A percentile compares a stretch with the other conserved stretches of the same genome.
Evolutionary conservation across 2,329 filamentous ascomycete species (phyloP).

Genomic region (Ceratocystis ficicola): DNA sequence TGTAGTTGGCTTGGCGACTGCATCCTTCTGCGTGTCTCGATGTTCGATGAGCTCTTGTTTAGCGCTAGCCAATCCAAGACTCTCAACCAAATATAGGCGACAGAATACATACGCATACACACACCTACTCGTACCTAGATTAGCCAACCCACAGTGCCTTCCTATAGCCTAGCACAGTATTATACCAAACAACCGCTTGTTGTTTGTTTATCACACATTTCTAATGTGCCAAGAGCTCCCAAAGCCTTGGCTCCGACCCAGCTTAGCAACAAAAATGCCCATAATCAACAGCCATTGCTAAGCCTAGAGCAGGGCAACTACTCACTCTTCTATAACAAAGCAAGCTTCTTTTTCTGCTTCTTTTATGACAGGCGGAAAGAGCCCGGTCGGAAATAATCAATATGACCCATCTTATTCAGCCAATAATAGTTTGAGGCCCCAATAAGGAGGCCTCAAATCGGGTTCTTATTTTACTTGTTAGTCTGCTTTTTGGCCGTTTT

Average conservation of each 20-base stretch:
- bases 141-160: neutral
- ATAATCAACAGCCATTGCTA: neutral
- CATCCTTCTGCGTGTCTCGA: neutral
- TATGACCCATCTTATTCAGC: neutral
- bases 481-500: neutral
- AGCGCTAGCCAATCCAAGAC: neutral
- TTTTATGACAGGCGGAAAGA: constrained; percentile 5
- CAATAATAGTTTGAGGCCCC: constrained; percentile 8
- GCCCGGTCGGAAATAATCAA: constrained; percentile 4
- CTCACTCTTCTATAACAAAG: neutral
- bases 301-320: neutral
- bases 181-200: neutral
- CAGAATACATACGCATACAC: neutral
- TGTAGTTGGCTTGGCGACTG: constrained; percentile 10
- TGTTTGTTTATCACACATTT: neutral
- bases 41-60: neutral
- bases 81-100: neutral
- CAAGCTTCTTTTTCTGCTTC: neutral
- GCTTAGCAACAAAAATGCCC: neutral
- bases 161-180: neutral
- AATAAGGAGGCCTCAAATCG: constrained; percentile 8
- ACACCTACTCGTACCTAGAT: neutral
- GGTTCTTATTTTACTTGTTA: neutral
- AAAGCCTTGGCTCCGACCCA: neutral
- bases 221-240: constrained; percentile 2